Base-by-base conservation (phyloP, 2,329 filamentous ascomycete species). In the Lasiodiplodia theobromae region DNA sequence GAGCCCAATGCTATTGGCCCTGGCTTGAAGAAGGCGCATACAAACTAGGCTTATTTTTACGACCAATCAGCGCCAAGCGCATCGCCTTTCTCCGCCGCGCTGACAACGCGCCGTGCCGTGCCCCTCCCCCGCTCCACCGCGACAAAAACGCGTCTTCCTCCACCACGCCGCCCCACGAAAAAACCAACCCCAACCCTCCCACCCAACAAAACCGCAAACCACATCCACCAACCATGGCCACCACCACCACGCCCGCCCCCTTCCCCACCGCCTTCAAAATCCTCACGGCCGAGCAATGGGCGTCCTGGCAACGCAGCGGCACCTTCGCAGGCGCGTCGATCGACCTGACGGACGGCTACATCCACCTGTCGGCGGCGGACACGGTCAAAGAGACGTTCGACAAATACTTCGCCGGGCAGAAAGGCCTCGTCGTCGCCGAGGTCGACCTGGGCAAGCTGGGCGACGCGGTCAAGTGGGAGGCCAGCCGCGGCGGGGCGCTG, bases 291-390 rank as follows among this genome's bases (percentile, higher is more conserved):
- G 44, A n/a, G 23, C 63, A 67, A 51, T 71, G 60, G 54, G 28
- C 51, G 38, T 53, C 38, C 4, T 71, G 69, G 69, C 54, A 49
- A 16, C 31, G 34, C 7, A 8, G 60, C 44, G 67, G 63, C 56
- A 25, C 38, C 34, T 70, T 71, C 69, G 40, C 64, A 47, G 69
- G 69, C 51, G 69, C 70, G 52, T 57, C 63, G 21, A 69, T 71
- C 56, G 70, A 71, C 57, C 56, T 70, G 25, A 54, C 49, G 5
- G 70, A 71, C 68, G 70, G 70, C 38, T 71, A 70, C 58, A 70
- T 71, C 68, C 70, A 71, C 53, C 67, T 71, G 10, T 71, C 70
- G 4, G 68, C 70, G 28, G 67, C 67, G 3, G 31, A 37, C 53
- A 70, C 69, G 31, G 66, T 58, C 12, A 56, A 18, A 18, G 69